Evolutionary conservation across 2,329 filamentous ascomycete genomes (phyloP).

Genomic region (Metarhizium robertsii): DNA sequence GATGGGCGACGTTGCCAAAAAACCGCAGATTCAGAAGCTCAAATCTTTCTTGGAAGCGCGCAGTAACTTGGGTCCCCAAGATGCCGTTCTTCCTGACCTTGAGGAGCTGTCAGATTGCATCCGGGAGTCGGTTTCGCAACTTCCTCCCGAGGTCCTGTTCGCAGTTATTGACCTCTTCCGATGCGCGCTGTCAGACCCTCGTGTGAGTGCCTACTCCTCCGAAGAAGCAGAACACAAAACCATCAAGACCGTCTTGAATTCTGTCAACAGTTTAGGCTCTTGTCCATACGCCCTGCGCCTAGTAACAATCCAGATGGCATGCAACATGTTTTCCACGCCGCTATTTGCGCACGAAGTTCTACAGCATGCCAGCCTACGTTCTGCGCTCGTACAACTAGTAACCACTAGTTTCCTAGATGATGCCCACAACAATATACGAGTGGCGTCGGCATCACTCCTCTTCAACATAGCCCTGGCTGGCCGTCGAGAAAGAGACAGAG

Average conservation of each 20-base stretch:
- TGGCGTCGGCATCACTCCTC: slow-evolving; percentile 72
- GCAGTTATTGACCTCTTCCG: slow-evolving; percentile 79
- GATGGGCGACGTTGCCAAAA: slow-evolving; percentile 54
- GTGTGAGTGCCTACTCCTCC: slow-evolving; percentile 73
- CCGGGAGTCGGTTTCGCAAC: slow-evolving; percentile 37
- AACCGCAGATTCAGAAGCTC: slow-evolving; percentile 53
- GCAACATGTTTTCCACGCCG: slow-evolving; percentile 73
- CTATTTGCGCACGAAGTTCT: slow-evolving; percentile 61
- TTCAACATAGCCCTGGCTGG: slow-evolving; percentile 73
- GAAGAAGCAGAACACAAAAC: slow-evolving; percentile 62
- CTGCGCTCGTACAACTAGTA: slow-evolving; percentile 57
- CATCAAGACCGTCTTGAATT: slow-evolving; percentile 49
- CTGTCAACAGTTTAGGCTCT: slow-evolving; percentile 44
- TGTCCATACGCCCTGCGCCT: slow-evolving; percentile 77
- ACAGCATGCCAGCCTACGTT: slow-evolving; percentile 38
- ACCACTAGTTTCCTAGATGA: slow-evolving; percentile 73
- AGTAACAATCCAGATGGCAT: slow-evolving; percentile 72
- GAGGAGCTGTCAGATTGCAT: slow-evolving; percentile 54
- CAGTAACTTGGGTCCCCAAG: slow-evolving; percentile 45
- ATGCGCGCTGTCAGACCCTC: slow-evolving; percentile 64
- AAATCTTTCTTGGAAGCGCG: slow-evolving; percentile 62
- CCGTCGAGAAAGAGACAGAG: slow-evolving; percentile 52
- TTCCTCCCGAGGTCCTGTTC: slow-evolving; percentile 63
- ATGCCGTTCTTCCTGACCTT: slow-evolving; percentile 64
- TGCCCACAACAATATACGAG: slow-evolving; percentile 62